Evolutionary conservation across 1,284 basidiomycete species (phyloP).

Genomic region (Pseudozyma hubeiensis): DNA sequence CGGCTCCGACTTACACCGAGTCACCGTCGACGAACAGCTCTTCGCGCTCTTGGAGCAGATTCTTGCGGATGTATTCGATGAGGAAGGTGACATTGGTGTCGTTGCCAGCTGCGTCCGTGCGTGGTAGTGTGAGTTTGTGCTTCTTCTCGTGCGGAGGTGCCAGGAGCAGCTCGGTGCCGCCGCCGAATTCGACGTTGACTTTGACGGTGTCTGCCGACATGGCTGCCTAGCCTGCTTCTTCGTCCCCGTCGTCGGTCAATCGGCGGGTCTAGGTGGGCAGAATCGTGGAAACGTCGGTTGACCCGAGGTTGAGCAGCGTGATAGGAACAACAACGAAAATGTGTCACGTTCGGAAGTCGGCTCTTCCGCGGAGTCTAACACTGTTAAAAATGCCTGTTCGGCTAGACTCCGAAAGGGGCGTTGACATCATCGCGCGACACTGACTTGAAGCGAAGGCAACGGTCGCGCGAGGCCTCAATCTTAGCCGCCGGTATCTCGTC

Average conservation of each 20-base stretch:
- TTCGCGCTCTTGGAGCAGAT: conserved; percentile 83
- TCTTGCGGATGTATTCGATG: conserved; percentile 81
- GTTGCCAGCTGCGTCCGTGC: conserved; percentile 37
- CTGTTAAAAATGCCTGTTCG: background rate
- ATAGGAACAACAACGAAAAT: background rate
- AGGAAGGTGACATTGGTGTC: conserved; percentile 79
- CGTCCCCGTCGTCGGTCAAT: background rate
- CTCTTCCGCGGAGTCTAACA: background rate
- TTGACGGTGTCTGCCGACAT: conserved; percentile 35
- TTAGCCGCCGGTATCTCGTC: conserved; percentile 4
- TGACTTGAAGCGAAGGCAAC: background rate
- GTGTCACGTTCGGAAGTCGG: conserved; percentile 6
- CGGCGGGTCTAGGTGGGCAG: too few relatives aligned
- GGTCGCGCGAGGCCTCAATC: background rate
- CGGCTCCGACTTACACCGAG: conserved; percentile 78
- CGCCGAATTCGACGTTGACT: conserved; percentile 55
- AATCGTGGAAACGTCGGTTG: background rate
- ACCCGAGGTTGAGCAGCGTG: background rate
- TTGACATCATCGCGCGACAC: conserved; percentile 8
- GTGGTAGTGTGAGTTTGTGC: conserved; percentile 54
- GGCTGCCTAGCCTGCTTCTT: background rate
- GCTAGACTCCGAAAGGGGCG: background rate
- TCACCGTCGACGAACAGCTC: conserved; percentile 90
- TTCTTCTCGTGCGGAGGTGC: conserved; percentile 62
- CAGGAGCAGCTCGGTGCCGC: conserved; percentile 65